Conservation (phyloP, 2,329 filamentous ascomycete genomes). For the Aschersonia sp. region DNA sequence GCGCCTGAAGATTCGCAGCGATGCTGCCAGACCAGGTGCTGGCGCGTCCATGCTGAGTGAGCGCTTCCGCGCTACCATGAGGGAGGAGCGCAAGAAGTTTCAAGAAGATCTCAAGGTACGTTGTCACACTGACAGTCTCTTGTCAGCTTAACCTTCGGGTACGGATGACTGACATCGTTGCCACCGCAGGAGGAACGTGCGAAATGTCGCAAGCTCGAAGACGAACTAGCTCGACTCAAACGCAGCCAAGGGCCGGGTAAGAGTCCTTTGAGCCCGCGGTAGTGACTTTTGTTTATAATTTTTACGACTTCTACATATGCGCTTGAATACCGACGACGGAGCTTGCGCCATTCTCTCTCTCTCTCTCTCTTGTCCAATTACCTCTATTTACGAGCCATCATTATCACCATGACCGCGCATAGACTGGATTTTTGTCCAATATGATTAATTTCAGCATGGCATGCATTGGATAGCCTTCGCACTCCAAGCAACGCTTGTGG, state of each 20-base stretch:
- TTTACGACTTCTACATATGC: background rate
- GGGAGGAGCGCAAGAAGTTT: constrained; percentile 41
- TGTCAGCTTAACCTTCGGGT: background rate
- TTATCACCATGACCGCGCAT: background rate
- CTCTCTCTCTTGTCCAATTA: background rate
- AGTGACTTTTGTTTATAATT: background rate
- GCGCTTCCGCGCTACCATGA: constrained; percentile 41
- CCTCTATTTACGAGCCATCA: background rate
- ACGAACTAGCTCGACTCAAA: constrained; percentile 31
- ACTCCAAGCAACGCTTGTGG: too few species aligned
- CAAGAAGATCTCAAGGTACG: constrained; percentile 38
- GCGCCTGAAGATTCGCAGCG: constrained; percentile 27
- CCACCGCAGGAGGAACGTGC: constrained; percentile 31
- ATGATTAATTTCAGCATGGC: background rate
- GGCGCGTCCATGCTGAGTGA: constrained; percentile 40
- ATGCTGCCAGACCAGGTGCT: constrained; percentile 19
- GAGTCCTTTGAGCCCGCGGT: constrained; percentile 26
- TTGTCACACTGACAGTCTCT: background rate
- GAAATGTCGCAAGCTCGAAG: constrained; percentile 32
- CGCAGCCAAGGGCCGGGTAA: constrained; percentile 27
- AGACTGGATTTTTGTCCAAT: background rate
- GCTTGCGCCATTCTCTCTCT: background rate
- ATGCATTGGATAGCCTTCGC: background rate
- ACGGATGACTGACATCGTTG: background rate
- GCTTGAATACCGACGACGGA: too few species aligned